These are phyloP conservation scores for Stachybotrys chartarum DNA, from an alignment of 2,329 filamentous ascomycete genomes.

Conservation along the genomic window DNA sequence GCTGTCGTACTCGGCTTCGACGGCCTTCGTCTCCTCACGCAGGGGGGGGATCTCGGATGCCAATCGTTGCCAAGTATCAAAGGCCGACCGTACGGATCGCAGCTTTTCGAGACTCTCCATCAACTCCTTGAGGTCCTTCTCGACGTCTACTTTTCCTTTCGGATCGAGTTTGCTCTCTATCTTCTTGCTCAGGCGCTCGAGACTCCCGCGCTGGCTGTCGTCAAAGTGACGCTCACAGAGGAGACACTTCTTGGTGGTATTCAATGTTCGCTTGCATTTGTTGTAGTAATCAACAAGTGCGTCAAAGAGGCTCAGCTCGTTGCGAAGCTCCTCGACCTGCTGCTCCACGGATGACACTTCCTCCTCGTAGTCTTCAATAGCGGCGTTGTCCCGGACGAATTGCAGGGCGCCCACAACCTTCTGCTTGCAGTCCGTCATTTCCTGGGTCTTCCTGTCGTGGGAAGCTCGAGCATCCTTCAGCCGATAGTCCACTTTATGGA, in stretches of 20 bases:
- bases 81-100: constrained; percentile 56
- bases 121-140: constrained; percentile 50
- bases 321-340: constrained; percentile 53
- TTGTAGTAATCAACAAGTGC: constrained; percentile 65
- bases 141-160: constrained; percentile 53
- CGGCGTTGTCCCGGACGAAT: constrained; percentile 32
- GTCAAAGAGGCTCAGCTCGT: constrained; percentile 62
- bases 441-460: constrained; percentile 55
- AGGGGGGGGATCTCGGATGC: constrained; percentile 64
- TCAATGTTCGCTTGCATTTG: constrained; percentile 57
- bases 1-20: constrained; percentile 54
- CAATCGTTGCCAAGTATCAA: constrained; percentile 68
- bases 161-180: constrained; percentile 58
- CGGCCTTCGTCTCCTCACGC: constrained; percentile 53
- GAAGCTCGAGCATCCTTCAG: constrained; percentile 59
- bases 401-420: constrained; percentile 44
- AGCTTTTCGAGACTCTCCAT: constrained; percentile 49
- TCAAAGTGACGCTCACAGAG: constrained; percentile 68
- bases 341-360: constrained; percentile 44
- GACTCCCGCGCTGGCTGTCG: constrained; percentile 47
- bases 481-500: constrained; percentile 70
- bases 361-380: constrained; percentile 46
- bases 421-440: constrained; percentile 54
- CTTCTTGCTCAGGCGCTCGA: constrained; percentile 57
- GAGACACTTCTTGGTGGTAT: constrained; percentile 65